Conservation (phyloP, 768 basidiomycete species). For the Pulveroboletus sp. region DNA sequence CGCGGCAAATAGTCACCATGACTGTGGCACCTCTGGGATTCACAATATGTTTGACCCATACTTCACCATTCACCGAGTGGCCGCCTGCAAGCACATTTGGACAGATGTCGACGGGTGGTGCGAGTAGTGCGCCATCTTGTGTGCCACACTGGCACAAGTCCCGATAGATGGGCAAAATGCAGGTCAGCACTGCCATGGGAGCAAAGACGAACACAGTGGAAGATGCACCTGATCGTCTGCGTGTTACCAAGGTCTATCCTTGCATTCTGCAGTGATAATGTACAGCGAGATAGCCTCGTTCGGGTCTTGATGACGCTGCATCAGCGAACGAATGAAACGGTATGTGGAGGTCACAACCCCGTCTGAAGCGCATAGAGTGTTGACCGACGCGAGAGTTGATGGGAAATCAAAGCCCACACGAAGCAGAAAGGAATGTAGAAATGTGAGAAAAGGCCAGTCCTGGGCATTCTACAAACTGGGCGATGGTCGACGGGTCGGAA, state of each 20-base stretch:
- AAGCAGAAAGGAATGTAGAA: too few relatives aligned
- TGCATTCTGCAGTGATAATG: constrained; percentile 46
- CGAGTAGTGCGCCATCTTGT: constrained; percentile 42
- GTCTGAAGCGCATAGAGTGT: too few relatives aligned
- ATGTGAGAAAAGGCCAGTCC: too few relatives aligned
- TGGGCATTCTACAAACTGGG: too few relatives aligned
- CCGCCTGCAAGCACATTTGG: constrained; percentile 47
- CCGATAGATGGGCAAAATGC: constrained; percentile 16
- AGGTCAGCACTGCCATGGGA: background rate
- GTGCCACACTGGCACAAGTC: constrained; percentile 50
- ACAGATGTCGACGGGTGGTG: constrained; percentile 39
- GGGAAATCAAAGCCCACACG: too few relatives aligned
- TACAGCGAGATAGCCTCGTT: too few relatives aligned
- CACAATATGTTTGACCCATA: constrained; percentile 50
- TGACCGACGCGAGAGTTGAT: too few relatives aligned
- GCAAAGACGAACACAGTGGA: background rate
- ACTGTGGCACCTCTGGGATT: constrained; percentile 36
- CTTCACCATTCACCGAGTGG: constrained; percentile 45
- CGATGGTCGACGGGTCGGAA: too few relatives aligned
- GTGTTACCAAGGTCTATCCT: constrained; percentile 31
- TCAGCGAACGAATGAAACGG: too few relatives aligned
- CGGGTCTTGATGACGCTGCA: too few relatives aligned
- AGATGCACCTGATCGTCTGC: constrained; percentile 44
- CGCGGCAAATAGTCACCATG: constrained; percentile 54
- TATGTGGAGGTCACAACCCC: too few relatives aligned